phyloP scores from a whole-genome alignment of 2,329 filamentous ascomycete genomes.

The Stemphylium lycopersici region DNA sequence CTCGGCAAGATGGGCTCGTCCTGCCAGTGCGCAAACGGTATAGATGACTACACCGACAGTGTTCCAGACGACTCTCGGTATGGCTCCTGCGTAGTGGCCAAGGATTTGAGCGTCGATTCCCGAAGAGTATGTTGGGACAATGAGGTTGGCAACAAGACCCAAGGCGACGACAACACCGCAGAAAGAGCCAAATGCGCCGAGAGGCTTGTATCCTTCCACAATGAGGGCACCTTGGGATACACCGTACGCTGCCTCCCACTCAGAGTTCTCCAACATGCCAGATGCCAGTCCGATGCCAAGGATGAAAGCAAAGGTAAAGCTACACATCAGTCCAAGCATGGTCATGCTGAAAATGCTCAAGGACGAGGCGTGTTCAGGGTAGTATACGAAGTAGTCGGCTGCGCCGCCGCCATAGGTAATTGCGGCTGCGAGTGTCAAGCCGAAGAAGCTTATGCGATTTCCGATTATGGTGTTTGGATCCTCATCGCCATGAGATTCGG shows the following conservation, averaged over 20 bases:
- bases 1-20: slow-evolving; percentile 63
- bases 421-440: slow-evolving; percentile 68
- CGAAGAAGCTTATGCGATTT: slow-evolving; percentile 71
- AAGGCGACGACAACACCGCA: slow-evolving; percentile 69
- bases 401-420: slow-evolving; percentile 68
- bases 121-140: slow-evolving; percentile 66
- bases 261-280: slow-evolving; percentile 58
- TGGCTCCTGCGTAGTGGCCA: slow-evolving; percentile 61
- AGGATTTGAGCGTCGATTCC: slow-evolving; percentile 73
- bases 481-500: slow-evolving; percentile 58
- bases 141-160: slow-evolving; percentile 69
- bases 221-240: slow-evolving; percentile 68
- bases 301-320: slow-evolving; percentile 66
- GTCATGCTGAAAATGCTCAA: slow-evolving; percentile 64
- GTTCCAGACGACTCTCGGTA: slow-evolving; percentile 71
- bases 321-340: slow-evolving; percentile 61
- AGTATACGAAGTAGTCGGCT: slow-evolving; percentile 74
- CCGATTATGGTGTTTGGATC: slow-evolving; percentile 58
- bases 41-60: slow-evolving; percentile 67
- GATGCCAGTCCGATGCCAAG: slow-evolving; percentile 68
- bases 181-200: slow-evolving; percentile 70
- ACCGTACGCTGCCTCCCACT: slow-evolving; percentile 64
- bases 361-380: slow-evolving; percentile 59
- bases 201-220: slow-evolving; percentile 64
- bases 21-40: slow-evolving; percentile 68